These are phyloP conservation scores for Cantharellus cinnabarinus DNA, from an alignment of 768 basidiomycete genomes.

Conservation along the genomic window DNA sequence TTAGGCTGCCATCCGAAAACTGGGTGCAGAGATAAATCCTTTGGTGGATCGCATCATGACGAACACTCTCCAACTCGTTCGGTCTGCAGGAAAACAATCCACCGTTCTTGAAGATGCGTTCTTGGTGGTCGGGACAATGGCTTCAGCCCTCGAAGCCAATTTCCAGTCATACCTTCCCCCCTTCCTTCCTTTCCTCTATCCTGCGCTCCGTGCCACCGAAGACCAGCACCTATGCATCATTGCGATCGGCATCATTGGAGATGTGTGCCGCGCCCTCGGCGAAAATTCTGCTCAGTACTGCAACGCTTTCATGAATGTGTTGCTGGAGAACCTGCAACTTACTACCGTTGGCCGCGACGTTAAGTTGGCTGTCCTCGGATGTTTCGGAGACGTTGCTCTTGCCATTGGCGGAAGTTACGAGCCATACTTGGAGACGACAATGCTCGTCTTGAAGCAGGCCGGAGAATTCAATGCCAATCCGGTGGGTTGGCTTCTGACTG, in stretches of 20 bases:
- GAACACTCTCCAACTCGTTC: conserved; percentile 63
- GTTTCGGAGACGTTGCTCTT: conserved; percentile 91
- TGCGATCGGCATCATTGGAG: conserved; percentile 87
- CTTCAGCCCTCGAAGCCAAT: conserved; percentile 53
- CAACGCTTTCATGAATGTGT: conserved; percentile 72
- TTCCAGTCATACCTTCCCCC: conserved; percentile 72
- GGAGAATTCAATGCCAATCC: conserved; percentile 74
- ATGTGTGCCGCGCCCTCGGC: conserved; percentile 86
- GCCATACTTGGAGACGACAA: conserved; percentile 76
- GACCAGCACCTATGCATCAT: conserved; percentile 92
- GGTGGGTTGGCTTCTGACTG: conserved; percentile 24
- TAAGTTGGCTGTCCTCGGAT: conserved; percentile 88
- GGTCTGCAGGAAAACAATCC: conserved; percentile 75
- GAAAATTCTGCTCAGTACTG: conserved; percentile 70
- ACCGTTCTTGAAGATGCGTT: conserved; percentile 94
- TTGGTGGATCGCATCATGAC: conserved; percentile 93
- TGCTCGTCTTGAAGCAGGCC: conserved; percentile 80
- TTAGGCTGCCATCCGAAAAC: conserved; percentile 70
- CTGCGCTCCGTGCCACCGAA: conserved; percentile 80
- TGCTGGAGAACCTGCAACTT: conserved; percentile 80
- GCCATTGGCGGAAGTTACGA: conserved; percentile 75
- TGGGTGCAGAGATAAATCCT: conserved; percentile 64
- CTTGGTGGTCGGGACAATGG: conserved; percentile 76
- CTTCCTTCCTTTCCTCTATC: conserved; percentile 70
- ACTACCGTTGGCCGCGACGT: conserved; percentile 81